Base-by-base conservation (phyloP, 441 rosid species). In the Viola pubescens region DNA sequence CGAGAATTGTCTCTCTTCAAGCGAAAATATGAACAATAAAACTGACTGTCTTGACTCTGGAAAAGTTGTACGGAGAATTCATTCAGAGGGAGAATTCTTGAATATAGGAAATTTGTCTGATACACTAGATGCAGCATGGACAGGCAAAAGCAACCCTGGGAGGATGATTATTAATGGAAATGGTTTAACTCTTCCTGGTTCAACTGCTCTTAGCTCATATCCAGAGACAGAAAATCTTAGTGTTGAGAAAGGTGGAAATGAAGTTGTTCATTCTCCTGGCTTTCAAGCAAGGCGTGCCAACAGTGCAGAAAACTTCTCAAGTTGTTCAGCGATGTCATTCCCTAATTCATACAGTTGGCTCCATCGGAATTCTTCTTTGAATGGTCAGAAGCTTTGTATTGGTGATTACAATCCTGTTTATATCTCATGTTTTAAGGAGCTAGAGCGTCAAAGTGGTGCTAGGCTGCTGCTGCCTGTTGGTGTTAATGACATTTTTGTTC, bases 41-140 rank as follows among this genome's bases (percentile, higher is more conserved):
- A 61, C 58, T 34, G 78, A 73, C 58, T 37, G 70, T 66, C 49
- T 56, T 70, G 88, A 79, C 59, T 66, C 81, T 69, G 78, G 71
- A 41, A 82, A 69, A 56, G 70, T 56, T 66, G 79, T 77, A 54
- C 77, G 73, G 60, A 65, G 76, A 47, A 77, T 70, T 13, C 75
- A 19, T 57, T 79, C 91, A 34, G 87, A 82, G 64, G 91, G 83
- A 59, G 88, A 82, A 64, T 77, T 81, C 65, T 84, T 78, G 60
- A 47, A 45, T 40, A 42, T 66, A 59, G 68, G 60, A 49, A 74
- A 77, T 74, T 77, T 87, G 67, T 79, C 91, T 53, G 83, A 84
- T 60, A 81, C 81, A 58, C 84, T 78, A 65, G 95, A 83, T 64
- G 91, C 94, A 47, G 88, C 91, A 50, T 88, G 97, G 95, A 85